These are phyloP conservation scores for Yamadazyma dendronema DNA, from an alignment of 1,139 yeast genomes.

Conservation along the genomic window DNA sequence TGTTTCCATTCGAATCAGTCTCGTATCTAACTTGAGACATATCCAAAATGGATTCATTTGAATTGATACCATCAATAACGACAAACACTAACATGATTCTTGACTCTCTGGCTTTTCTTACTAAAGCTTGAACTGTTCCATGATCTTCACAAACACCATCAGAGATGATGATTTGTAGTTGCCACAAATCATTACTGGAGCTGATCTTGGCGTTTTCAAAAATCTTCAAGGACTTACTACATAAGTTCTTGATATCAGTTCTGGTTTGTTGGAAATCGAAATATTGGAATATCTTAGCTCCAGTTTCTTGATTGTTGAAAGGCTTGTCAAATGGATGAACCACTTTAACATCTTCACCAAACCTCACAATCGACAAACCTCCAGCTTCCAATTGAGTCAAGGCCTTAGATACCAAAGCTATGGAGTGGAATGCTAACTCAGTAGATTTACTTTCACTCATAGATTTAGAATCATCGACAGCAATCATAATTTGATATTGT, in stretches of 20 bases:
- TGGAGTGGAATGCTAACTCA: constrained; percentile 89
- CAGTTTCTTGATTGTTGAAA: constrained; percentile 73
- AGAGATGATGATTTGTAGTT: constrained; percentile 84
- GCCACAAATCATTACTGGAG: constrained; percentile 77
- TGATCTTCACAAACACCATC: constrained; percentile 98
- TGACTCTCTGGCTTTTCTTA: constrained; percentile 88
- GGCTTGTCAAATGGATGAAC: constrained; percentile 90
- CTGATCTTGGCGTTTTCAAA: constrained; percentile 68
- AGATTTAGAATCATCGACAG: constrained; percentile 95
- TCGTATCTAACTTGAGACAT: constrained; percentile 88
- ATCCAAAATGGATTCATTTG: constrained; percentile 84
- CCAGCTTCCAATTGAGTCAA: constrained; percentile 94
- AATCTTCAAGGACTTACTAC: constrained; percentile 67
- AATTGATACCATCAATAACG: constrained; percentile 83
- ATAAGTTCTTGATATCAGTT: constrained; percentile 78
- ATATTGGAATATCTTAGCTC: constrained; percentile 81
- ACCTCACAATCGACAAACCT: constrained; percentile 83
- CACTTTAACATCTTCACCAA: constrained; percentile 81
- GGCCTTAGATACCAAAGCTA: constrained; percentile 92
- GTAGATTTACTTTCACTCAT: constrained; percentile 94
- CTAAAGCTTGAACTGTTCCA: constrained; percentile 73
- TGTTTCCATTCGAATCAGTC: constrained; percentile 67
- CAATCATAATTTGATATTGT: constrained; percentile 95
- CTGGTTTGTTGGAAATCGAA: constrained; percentile 87
- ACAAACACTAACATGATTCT: constrained; percentile 95